phyloP scores from a whole-genome alignment of 2,329 filamentous ascomycete genomes.

The Penicillium sp. region DNA sequence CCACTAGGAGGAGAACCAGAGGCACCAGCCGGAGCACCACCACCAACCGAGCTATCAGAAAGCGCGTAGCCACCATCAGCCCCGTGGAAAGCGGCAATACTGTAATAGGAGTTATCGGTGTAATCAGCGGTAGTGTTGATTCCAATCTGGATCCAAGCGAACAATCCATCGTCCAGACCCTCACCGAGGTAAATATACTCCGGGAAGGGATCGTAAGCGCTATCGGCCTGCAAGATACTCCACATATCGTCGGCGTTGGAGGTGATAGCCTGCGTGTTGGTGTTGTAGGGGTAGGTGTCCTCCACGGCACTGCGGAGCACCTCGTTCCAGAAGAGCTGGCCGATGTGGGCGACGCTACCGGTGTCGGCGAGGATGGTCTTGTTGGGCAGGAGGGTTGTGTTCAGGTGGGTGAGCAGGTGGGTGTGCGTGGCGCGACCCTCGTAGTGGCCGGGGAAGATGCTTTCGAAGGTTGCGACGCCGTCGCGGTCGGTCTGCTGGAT shows the following conservation, averaged over 20 bases:
- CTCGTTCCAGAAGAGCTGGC: conserved; percentile 52
- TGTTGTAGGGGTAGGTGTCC: conserved; percentile 37
- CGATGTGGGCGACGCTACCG: conserved; percentile 46
- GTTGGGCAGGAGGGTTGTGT: conserved; percentile 38
- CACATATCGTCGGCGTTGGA: conserved; percentile 43
- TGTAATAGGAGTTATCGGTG: conserved; percentile 20
- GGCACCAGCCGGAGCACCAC: background rate
- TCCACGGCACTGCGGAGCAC: conserved; percentile 45
- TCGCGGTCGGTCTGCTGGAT: conserved; percentile 47
- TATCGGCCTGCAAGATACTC: conserved; percentile 41
- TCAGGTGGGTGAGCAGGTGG: conserved; percentile 48
- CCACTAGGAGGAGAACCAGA: conserved; percentile 5
- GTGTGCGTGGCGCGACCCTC: conserved; percentile 48
- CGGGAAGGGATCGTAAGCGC: conserved; percentile 51
- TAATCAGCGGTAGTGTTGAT: conserved; percentile 40
- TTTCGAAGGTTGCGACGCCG: conserved; percentile 50
- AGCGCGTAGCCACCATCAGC: conserved; percentile 17
- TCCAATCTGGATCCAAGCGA: conserved; percentile 51
- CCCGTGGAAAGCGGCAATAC: conserved; percentile 18
- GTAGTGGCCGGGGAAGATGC: conserved; percentile 49
- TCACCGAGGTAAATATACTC: conserved; percentile 55
- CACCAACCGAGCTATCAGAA: conserved; percentile 2
- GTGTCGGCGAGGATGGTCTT: conserved; percentile 46
- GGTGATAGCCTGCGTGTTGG: conserved; percentile 31
- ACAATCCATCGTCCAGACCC: conserved; percentile 44